Conservation (phyloP, 805 yeast genomes). For the Priceomyces medius region DNA sequence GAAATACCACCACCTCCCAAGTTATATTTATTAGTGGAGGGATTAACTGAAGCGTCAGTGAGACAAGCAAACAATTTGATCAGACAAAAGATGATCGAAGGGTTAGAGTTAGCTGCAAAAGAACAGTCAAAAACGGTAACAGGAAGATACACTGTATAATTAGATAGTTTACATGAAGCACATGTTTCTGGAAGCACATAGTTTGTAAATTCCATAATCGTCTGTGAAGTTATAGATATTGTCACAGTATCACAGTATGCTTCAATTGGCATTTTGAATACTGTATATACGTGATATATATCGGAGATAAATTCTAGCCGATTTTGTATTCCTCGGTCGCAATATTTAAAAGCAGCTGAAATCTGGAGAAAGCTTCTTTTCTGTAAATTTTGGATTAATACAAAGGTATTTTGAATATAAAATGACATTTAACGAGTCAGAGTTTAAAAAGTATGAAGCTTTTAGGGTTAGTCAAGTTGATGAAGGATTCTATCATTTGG, state of each 20-base stretch:
- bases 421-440: slow-evolving; percentile 15
- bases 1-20: slow-evolving; percentile 63
- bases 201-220: too few species aligned
- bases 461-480: slow-evolving; percentile 43
- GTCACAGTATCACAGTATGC: too few species aligned
- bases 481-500: slow-evolving; percentile 53
- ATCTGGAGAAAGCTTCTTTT: too few species aligned
- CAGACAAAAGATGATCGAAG: slow-evolving; percentile 55
- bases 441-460: slow-evolving; percentile 24
- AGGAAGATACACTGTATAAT: slow-evolving; percentile 50
- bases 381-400: too few species aligned
- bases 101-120: slow-evolving; percentile 48
- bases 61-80: slow-evolving; percentile 57
- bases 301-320: too few species aligned
- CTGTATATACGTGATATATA: too few species aligned
- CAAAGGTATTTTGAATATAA: too few species aligned
- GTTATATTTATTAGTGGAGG: slow-evolving; percentile 76
- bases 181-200: too few species aligned
- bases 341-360: too few species aligned
- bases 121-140: slow-evolving; percentile 42
- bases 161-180: background rate
- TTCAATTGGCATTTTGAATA: too few species aligned
- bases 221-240: too few species aligned
- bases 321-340: too few species aligned
- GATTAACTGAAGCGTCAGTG: slow-evolving; percentile 59